Base-by-base conservation (phyloP, 1,284 basidiomycete species). In the Fereydounia khargensis region DNA sequence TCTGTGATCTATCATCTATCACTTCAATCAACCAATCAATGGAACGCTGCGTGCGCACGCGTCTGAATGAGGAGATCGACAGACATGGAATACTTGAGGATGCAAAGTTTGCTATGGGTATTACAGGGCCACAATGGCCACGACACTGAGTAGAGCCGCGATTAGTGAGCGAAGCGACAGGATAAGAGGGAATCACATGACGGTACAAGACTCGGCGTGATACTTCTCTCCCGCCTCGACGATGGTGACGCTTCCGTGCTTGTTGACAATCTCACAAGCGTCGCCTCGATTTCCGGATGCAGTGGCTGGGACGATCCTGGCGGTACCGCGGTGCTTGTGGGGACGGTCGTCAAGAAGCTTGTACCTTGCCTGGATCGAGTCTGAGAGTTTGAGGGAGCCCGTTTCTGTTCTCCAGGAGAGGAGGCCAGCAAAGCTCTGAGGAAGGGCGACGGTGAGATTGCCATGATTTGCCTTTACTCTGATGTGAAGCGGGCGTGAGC, bases 361-460 rank as follows among this genome's bases (percentile, higher is more conserved):
- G 33, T 54, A 60, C 17, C 64, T 37, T 20, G 41, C 50, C 17
- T 50, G 35, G 21, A 67, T 42, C 10, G 33, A 36, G 16, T 44
- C 50, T 5, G 67, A 70, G 16, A 68, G 40, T 34, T 53, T 50
- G 17, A 72, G 44, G 9, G 49, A 28, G 24, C 67, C 69, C n/a
- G 46, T 42, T 21, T 72, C 69, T 7, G 54, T 53, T 3, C 31
- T 42, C 67, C 67, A 72, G 16, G 48, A 51, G 35, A 72, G 48
- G 21, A 68, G n/a, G 7, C 69, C 69, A 14, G 48, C 49, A 36
- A 72, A 72, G 6, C 47, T 41, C 8, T 47, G 35, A 28, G 69
- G 69, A 3, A 72, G 41, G 34, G 35, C 37, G 25, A 72, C 39
- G 28, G 49, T 53, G 28, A 68, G 50, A 37, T 63, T 51, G 13